A percentile compares a stretch with the other conserved stretches of the same genome.
Evolutionary conservation across 371 early-diverging fungal species (phyloP).

Genomic region (Smittium culicis): DNA sequence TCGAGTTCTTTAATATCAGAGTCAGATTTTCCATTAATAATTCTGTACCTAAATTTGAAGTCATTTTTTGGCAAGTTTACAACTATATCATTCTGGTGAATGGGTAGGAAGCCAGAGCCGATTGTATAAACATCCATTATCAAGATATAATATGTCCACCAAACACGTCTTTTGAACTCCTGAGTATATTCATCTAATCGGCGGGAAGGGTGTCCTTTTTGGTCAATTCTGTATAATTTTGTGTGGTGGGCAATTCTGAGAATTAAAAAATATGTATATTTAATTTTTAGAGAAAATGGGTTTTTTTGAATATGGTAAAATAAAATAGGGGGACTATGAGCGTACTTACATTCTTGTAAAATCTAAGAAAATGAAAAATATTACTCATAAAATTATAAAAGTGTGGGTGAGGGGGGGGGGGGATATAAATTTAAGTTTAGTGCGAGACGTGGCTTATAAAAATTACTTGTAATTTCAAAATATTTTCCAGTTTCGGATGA

Average conservation of each 20-base stretch:
- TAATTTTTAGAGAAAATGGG: no score
- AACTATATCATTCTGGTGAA: background rate
- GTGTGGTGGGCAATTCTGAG: background rate
- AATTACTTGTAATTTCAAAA: background rate
- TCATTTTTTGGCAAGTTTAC: background rate
- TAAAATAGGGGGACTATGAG: background rate
- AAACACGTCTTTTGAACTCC: slow-evolving; percentile 2
- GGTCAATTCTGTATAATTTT: background rate
- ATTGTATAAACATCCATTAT: background rate
- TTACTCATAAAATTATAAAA: background rate
- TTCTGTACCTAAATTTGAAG: background rate
- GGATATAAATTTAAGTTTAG: no score
- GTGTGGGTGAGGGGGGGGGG: background rate
- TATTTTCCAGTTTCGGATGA: background rate
- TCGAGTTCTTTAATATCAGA: background rate
- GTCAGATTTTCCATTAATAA: background rate
- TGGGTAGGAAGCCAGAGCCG: background rate
- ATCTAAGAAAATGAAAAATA: background rate
- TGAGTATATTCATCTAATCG: background rate
- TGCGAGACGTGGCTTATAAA: no score
- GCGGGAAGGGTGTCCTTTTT: background rate
- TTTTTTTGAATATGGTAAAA: background rate
- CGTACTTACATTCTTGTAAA: background rate
- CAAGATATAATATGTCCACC: background rate
- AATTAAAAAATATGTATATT: no score